These are phyloP conservation scores for Cordyceps fumosorosea DNA, from an alignment of 2,329 filamentous ascomycete genomes.

Conservation along the genomic window DNA sequence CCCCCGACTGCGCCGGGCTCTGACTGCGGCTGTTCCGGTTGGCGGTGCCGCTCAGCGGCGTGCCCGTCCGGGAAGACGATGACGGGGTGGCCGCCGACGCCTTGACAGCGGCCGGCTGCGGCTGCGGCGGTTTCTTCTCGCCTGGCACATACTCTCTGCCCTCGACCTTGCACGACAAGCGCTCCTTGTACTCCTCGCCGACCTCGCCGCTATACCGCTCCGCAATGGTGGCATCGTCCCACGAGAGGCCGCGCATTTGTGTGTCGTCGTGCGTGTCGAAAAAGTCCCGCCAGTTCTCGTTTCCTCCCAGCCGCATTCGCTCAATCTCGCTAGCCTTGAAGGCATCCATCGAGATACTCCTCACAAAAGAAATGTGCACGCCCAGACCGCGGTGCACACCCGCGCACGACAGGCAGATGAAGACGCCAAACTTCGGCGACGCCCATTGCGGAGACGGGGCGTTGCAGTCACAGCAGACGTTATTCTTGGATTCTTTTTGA, in stretches of 20 bases:
- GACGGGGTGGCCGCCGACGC: constrained; percentile 16
- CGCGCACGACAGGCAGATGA: constrained; percentile 95
- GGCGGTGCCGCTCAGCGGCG: constrained; percentile 35
- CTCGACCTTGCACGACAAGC: constrained; percentile 80
- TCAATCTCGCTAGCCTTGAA: constrained; percentile 92
- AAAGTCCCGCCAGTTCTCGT: constrained; percentile 79
- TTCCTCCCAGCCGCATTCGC: constrained; percentile 89
- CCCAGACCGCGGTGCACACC: constrained; percentile 91
- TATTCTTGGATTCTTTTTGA: constrained; percentile 85
- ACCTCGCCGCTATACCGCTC: constrained; percentile 85
- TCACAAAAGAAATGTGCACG: constrained; percentile 97
- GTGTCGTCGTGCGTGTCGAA: constrained; percentile 69
- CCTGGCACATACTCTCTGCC: constrained; percentile 76
- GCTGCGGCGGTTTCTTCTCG: constrained; percentile 46
- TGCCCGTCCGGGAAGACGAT: constrained; percentile 29
- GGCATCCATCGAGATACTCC: constrained; percentile 96
- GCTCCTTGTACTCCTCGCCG: constrained; percentile 93
- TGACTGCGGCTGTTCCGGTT: constrained; percentile 35
- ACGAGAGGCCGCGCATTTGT: constrained; percentile 60
- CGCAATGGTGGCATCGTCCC: constrained; percentile 83
- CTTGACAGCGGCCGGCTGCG: constrained; percentile 15
- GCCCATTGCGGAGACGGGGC: constrained; percentile 98
- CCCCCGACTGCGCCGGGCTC: constrained; percentile 29
- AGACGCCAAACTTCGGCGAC: constrained; percentile 93
- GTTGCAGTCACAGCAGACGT: constrained; percentile 87